Conservation (phyloP, 2,329 filamentous ascomycete species). For the Rosellinia necatrix region DNA sequence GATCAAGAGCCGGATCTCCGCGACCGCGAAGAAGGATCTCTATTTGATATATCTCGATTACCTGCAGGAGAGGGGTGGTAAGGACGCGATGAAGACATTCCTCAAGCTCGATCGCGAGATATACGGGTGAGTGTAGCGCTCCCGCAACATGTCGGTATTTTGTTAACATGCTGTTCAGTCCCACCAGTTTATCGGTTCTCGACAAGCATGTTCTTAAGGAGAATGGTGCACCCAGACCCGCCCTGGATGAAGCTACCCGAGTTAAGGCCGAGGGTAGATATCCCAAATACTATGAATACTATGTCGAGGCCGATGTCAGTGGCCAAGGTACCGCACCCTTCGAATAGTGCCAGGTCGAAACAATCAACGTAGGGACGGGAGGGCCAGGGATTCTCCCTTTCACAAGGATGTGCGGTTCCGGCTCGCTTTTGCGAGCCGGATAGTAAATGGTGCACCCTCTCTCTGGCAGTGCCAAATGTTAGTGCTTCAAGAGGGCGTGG, state of each 20-base stretch:
- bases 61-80: constrained; percentile 79
- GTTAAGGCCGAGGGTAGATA: constrained; percentile 57
- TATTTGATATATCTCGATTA: constrained; percentile 81
- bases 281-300: constrained; percentile 58
- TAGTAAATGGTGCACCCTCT: constrained; percentile 7
- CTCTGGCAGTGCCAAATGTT: neutral
- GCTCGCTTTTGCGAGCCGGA: neutral
- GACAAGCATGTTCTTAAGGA: constrained; percentile 50
- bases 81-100: constrained; percentile 85
- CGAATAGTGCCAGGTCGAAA: constrained; percentile 43
- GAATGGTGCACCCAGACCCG: constrained; percentile 47
- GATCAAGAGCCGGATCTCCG: constrained; percentile 71
- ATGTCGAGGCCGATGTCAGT: constrained; percentile 50
- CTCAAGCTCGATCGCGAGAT: constrained; percentile 82
- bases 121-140: constrained; percentile 67
- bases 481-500: neutral
- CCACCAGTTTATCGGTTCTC: constrained; percentile 50
- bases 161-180: constrained; percentile 42
- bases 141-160: constrained; percentile 12
- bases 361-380: neutral
- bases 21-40: constrained; percentile 72
- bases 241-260: constrained; percentile 57
- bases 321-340: constrained; percentile 58
- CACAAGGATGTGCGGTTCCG: neutral
- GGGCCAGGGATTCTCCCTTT: neutral